Evolutionary conservation across 495 filamentous ascomycete species (phyloP).

Genomic region (Neurospora sp.): DNA sequence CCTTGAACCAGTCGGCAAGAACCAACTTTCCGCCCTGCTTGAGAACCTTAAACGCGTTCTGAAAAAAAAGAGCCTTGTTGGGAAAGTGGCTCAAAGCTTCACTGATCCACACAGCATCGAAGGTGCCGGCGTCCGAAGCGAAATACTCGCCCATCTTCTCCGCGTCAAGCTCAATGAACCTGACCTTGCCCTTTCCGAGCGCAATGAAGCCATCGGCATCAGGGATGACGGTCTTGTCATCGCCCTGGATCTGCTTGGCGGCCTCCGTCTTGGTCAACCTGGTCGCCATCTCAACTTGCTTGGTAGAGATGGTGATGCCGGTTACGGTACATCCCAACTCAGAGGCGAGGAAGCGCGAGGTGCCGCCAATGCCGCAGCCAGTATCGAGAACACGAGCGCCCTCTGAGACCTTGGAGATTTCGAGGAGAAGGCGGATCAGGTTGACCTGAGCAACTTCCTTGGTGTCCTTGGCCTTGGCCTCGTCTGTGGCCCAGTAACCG

Average conservation of each 20-base stretch:
- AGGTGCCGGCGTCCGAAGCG: constrained; percentile 16
- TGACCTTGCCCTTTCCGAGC: constrained; percentile 32
- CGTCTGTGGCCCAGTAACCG: constrained; percentile 38
- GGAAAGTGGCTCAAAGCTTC: constrained; percentile 50
- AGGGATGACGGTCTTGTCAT: background rate
- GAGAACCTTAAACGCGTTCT: constrained; percentile 34
- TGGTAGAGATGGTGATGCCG: constrained; percentile 46
- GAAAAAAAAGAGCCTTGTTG: constrained; percentile 45
- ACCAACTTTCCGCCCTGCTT: constrained; percentile 36
- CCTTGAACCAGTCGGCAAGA: constrained; percentile 48
- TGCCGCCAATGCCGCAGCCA: constrained; percentile 48
- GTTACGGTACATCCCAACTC: constrained; percentile 37
- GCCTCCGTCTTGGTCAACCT: constrained; percentile 29
- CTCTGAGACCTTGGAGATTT: constrained; percentile 26
- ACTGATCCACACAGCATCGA: constrained; percentile 49
- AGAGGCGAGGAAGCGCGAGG: constrained; percentile 40
- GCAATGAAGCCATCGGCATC: constrained; percentile 18
- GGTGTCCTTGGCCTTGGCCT: constrained; percentile 26
- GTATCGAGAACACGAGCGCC: constrained; percentile 40
- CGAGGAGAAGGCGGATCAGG: constrained; percentile 39
- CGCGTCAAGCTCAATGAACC: constrained; percentile 47
- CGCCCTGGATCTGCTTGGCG: background rate
- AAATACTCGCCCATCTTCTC: constrained; percentile 48
- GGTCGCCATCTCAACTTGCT: constrained; percentile 43
- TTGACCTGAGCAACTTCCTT: constrained; percentile 44